Percentiles rank a stretch among this genome's conserved stretches.
phyloP scores from a whole-genome alignment of 495 filamentous ascomycete species.

The Oleoguttula mirabilis region DNA sequence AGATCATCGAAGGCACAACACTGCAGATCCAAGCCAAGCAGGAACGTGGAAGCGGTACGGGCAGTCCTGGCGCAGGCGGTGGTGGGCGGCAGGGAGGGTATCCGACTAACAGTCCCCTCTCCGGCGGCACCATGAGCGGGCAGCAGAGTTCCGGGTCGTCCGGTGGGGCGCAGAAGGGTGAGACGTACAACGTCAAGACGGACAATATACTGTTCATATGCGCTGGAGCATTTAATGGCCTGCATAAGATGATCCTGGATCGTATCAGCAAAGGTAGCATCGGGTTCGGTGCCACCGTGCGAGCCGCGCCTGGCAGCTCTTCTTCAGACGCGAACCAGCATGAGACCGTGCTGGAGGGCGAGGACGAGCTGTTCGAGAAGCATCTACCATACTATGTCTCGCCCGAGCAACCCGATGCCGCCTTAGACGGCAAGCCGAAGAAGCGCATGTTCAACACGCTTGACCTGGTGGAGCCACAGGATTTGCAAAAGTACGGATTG shows the following conservation, averaged over 20 bases:
- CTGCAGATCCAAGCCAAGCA: constrained; percentile 79
- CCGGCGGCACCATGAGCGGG: constrained; percentile 25
- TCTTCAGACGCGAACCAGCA: constrained; percentile 29
- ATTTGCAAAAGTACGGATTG: constrained; percentile 83
- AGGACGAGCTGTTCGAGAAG: constrained; percentile 52
- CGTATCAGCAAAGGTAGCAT: constrained; percentile 79
- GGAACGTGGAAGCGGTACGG: constrained; percentile 34
- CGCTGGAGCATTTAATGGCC: constrained; percentile 86
- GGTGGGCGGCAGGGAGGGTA: not conserved
- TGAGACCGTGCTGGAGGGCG: constrained; percentile 35
- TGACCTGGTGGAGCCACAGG: constrained; percentile 65
- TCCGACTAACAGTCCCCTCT: constrained; percentile 40
- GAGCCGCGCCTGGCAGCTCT: constrained; percentile 24
- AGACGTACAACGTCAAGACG: constrained; percentile 82
- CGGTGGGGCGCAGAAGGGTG: constrained; percentile 47
- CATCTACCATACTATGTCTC: constrained; percentile 53
- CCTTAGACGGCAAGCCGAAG: constrained; percentile 13
- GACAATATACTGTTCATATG: constrained; percentile 96
- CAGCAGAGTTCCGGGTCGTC: constrained; percentile 6
- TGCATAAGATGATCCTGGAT: constrained; percentile 78
- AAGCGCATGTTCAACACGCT: constrained; percentile 60
- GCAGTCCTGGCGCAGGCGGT: not conserved
- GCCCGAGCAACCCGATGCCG: constrained; percentile 3
- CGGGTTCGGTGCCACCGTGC: constrained; percentile 78
- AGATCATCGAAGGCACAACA: constrained; percentile 93